Evolutionary conservation across 139 green algal genomes (phyloP).

Genomic region (Eudorina sp.): DNA sequence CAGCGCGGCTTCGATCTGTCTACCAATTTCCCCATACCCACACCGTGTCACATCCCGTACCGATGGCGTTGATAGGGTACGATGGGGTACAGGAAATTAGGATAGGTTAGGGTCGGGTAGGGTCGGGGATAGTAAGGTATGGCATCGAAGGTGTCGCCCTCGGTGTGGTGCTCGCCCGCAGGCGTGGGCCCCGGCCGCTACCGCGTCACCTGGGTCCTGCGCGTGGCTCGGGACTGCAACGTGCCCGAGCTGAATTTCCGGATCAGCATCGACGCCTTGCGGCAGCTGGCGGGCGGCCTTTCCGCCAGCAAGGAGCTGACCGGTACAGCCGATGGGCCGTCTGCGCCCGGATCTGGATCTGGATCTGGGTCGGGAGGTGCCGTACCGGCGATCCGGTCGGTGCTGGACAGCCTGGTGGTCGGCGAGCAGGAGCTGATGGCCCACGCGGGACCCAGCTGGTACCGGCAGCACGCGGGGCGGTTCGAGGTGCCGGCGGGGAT

Average conservation of each 20-base stretch:
- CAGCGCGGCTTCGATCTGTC: not conserved
- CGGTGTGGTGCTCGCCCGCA: not conserved
- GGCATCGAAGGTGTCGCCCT: not conserved
- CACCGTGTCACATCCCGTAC: too few species aligned
- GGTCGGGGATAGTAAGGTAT: too few species aligned
- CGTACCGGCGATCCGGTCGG: not conserved
- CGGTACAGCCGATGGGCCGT: not conserved
- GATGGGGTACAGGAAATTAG: too few species aligned
- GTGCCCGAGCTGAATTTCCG: not conserved
- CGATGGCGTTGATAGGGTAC: too few species aligned
- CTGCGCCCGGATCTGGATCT: too few species aligned
- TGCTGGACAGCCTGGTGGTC: not conserved
- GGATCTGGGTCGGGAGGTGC: too few species aligned
- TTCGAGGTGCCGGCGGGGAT: not conserved
- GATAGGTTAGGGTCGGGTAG: too few species aligned
- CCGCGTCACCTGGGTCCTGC: not conserved
- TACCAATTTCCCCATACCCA: not conserved
- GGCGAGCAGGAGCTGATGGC: not conserved
- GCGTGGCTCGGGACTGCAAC: constrained; percentile 5
- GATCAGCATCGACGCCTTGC: not conserved
- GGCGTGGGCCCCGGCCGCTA: constrained; percentile 22
- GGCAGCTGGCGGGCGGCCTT: not conserved
- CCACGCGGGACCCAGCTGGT: not conserved
- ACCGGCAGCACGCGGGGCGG: not conserved
- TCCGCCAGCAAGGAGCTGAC: not conserved